Base-by-base conservation (phyloP, 2,329 filamentous ascomycete genomes). In the Juglanconis oblonga region DNA sequence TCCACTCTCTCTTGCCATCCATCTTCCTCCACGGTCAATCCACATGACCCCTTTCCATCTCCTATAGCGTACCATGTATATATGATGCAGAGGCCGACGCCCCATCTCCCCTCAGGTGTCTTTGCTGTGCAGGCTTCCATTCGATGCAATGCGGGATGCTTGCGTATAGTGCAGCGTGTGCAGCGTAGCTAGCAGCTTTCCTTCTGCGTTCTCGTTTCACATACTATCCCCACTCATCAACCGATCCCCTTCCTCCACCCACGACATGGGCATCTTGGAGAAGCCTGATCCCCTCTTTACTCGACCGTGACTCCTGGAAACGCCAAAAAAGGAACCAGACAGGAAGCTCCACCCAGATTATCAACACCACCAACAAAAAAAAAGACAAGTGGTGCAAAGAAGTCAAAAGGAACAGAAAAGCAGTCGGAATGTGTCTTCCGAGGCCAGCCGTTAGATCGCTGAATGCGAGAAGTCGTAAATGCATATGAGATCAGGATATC, bases 401-500 rank as follows among this genome's bases (percentile, higher is more conserved):
- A 24, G 38, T 58, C 24, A 33, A 32, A 24, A 55, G 47, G n/a
- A 62, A 52, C 52, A 59, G 54, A 59, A 32, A 14, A 32, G 32
- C n/a, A n/a, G 40, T 31, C 10, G 38, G 32, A 32, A 44, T 31
- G 24, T 45, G 48, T 51, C 17, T 24, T 45, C 8, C 29, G 36
- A 52, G 33, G 50, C 52, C 54, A 42, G 53, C 36, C 54, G 35
- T 54, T 63, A 57, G 53, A 55, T 63, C 51, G 58, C 58, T 63
- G 53, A 24, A 57, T 55, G 59, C 59, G 44, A 54, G 49, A 47
- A 55, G 61, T 57, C 58, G 48, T 63, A 55, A 58, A 61, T 58
- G 54, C 54, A 58, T 63, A 29, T 47, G 50, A 58, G 50, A 61
- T 61, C 42, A 14, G 54, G 51, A 61, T 63, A 61, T 63, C 58